Percentiles rank a stretch among this genome's conserved stretches.
Evolutionary conservation across 768 basidiomycete species (phyloP).

Genomic region (Naganishia vaughanmartiniae): DNA sequence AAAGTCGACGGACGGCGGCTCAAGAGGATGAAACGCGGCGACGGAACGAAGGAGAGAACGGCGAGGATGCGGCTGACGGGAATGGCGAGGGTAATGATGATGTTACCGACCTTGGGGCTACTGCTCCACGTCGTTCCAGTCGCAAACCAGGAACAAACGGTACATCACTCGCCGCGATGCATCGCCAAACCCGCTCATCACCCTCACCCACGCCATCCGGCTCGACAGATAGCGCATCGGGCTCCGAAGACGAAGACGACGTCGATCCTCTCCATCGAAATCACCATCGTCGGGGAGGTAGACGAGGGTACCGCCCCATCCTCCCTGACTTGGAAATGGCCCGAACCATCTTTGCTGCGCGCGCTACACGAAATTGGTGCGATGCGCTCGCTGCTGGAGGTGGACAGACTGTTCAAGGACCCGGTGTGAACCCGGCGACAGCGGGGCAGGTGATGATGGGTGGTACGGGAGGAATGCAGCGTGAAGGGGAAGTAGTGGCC

Average conservation of each 20-base stretch:
- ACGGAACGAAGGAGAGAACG: background rate
- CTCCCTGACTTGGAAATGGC: conserved; percentile 27
- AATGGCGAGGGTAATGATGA: background rate
- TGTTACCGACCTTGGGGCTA: background rate
- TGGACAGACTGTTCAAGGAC: conserved; percentile 27
- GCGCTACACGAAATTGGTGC: conserved; percentile 26
- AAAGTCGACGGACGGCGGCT: conserved; percentile 17
- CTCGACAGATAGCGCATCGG: background rate
- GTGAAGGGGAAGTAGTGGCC: conserved; percentile 30
- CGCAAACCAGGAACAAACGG: conserved; percentile 22
- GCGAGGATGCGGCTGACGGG: background rate
- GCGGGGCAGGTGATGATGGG: conserved; percentile 34
- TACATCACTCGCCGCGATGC: conserved; percentile 21
- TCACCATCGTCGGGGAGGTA: no score
- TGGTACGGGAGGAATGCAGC: conserved; percentile 29
- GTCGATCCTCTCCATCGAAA: no score
- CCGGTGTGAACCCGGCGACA: conserved; percentile 29
- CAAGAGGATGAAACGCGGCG: conserved; percentile 13
- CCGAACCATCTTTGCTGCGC: conserved; percentile 21
- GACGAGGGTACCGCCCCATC: conserved; percentile 24
- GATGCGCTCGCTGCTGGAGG: conserved; percentile 28
- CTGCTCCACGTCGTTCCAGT: conserved; percentile 25
- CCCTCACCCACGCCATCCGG: conserved; percentile 24
- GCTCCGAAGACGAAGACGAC: no score
- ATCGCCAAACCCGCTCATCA: conserved; percentile 25